Evolutionary conservation across 306 rosid genomes (phyloP), one percentile per base, ranked within the genome.

Genomic region (Medicago lupulina): DNA sequence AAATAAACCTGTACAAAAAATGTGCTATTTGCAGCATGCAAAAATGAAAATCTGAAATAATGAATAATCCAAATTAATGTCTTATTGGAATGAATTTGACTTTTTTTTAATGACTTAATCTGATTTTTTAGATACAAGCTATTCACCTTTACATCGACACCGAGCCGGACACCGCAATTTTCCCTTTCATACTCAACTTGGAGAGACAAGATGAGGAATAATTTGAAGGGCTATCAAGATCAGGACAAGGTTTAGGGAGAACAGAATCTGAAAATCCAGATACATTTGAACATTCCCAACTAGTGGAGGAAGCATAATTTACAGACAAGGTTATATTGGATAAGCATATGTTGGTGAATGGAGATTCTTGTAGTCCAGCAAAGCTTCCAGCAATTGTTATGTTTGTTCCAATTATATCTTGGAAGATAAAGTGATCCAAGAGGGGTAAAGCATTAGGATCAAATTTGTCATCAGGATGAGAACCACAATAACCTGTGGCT

Each of bases 381-480:
- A 95, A 89, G 81, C 59, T 83, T 75, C 98, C 97, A 57, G 97
- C 98, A 51, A 88, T 36, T n/a, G 85, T 84, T 78, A 95, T 86
- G 83, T 88, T 86, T 62, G 87, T 82, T 70, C 97, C 98, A 19
- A 55, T 69, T 55, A 92, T 87, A 74, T 86, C 82, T 86, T 82
- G 81, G 57, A 95, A 75, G 51, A 85, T 85, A 68, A 95, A 84
- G 70, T 84, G 88, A 80, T 90, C 84, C 76, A 95, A 79, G 49
- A 7, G 76, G 0, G 98, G 98, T 31, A 95, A 90, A 76, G 97
- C 98, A 76, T 74, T 68, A 5, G 96, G 98, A 76, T 95, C 98
- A 80, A 77, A 95, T 49, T 83, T 84, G 71, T 90, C 96, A 36
- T 95, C 98, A 1, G 98, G 96, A 67, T 95, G 98, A 75, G 90